Conservation (phyloP, 2,329 filamentous ascomycete genomes). For the Clarireedia hainanense region DNA sequence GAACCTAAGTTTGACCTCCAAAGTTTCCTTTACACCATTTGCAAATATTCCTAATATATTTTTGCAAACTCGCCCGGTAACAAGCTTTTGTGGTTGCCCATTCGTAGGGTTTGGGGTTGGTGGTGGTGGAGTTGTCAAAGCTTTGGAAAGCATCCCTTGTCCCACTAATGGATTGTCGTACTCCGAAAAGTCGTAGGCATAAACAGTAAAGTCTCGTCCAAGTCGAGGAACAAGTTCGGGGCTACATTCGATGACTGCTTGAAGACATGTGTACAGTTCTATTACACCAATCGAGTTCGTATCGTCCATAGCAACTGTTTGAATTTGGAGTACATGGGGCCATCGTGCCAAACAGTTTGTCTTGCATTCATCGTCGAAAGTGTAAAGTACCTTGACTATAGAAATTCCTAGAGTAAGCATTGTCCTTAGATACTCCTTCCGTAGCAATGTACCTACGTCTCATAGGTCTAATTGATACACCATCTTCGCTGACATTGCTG, state of each 20-base stretch:
- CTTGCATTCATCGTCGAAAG: slow-evolving; percentile 83
- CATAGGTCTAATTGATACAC: slow-evolving; percentile 47
- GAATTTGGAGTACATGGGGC: slow-evolving; percentile 70
- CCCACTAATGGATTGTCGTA: slow-evolving; percentile 88
- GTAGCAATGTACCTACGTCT: slow-evolving; percentile 46
- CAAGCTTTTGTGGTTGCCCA: slow-evolving; percentile 57
- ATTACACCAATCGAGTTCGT: slow-evolving; percentile 75
- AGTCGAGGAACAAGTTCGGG: slow-evolving; percentile 74
- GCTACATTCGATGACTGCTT: slow-evolving; percentile 70
- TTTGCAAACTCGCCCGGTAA: slow-evolving; percentile 85
- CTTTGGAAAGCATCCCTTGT: slow-evolving; percentile 89
- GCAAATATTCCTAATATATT: slow-evolving; percentile 80
- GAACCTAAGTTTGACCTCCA: slow-evolving; percentile 88
- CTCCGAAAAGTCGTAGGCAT: slow-evolving; percentile 94
- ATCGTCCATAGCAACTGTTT: slow-evolving; percentile 75
- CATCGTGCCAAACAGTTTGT: slow-evolving; percentile 84
- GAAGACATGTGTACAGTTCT: slow-evolving; percentile 78
- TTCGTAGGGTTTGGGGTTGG: slow-evolving; percentile 44
- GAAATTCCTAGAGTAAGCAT: slow-evolving; percentile 15
- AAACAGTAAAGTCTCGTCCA: slow-evolving; percentile 82
- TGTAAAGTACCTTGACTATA: slow-evolving; percentile 92
- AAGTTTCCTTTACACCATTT: slow-evolving; percentile 74
- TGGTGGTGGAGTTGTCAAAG: slow-evolving; percentile 52
- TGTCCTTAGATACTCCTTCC: background rate
- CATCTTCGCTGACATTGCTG: slow-evolving; percentile 34